phyloP scores from a whole-genome alignment of 2,329 filamentous ascomycete genomes.

The Verticillium nonalfalfae region DNA sequence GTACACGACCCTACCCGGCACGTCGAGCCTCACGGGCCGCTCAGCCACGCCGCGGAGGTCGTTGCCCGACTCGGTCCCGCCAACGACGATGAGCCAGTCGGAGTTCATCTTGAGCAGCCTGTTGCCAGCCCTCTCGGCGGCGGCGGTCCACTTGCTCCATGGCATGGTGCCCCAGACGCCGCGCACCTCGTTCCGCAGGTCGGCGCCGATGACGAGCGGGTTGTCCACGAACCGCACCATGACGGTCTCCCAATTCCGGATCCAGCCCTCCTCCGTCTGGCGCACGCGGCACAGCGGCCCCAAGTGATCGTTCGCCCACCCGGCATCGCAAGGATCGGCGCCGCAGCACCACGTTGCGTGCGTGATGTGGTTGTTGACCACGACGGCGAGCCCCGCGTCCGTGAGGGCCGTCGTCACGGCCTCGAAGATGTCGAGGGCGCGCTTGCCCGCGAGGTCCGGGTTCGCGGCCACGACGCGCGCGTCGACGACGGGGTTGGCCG shows the following conservation, averaged over 20 bases:
- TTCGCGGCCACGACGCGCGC: slow-evolving; percentile 49
- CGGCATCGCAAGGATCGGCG: slow-evolving; percentile 59
- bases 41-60: slow-evolving; percentile 50
- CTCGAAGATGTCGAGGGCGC: slow-evolving; percentile 55
- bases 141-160: slow-evolving; percentile 58
- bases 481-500: slow-evolving; percentile 48
- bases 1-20: slow-evolving; percentile 54
- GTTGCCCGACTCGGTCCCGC: slow-evolving; percentile 62
- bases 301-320: slow-evolving; percentile 61
- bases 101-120: slow-evolving; percentile 50
- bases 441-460: slow-evolving; percentile 48
- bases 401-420: slow-evolving; percentile 55
- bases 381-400: slow-evolving; percentile 55
- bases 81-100: slow-evolving; percentile 62
- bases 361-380: slow-evolving; percentile 67
- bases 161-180: slow-evolving; percentile 64
- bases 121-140: slow-evolving; percentile 58
- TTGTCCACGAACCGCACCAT: slow-evolving; percentile 55
- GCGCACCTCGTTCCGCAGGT: slow-evolving; percentile 63
- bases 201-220: slow-evolving; percentile 57
- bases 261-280: slow-evolving; percentile 61
- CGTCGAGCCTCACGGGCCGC: slow-evolving; percentile 51
- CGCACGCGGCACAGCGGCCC: slow-evolving; percentile 51
- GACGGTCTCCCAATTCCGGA: slow-evolving; percentile 58
- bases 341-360: slow-evolving; percentile 64